phyloP scores from a whole-genome alignment of 2,329 filamentous ascomycete species.

The Fusarium camptoceras region DNA sequence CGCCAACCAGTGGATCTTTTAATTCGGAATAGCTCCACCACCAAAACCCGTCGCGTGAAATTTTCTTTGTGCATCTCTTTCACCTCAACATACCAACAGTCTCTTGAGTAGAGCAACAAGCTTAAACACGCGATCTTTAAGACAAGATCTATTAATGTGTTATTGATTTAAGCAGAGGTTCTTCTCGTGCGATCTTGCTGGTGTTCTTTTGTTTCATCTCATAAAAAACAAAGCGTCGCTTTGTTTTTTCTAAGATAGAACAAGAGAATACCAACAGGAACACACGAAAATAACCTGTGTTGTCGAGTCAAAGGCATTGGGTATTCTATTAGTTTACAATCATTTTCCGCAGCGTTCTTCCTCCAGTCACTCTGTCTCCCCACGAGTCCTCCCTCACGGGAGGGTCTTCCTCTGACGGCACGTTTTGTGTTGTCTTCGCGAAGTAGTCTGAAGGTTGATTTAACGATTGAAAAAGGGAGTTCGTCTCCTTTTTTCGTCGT shows the following conservation, averaged over 20 bases:
- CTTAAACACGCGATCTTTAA: not conserved
- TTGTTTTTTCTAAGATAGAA: not conserved
- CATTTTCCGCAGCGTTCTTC: slow-evolving; percentile 44
- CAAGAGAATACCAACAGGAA: too few species aligned
- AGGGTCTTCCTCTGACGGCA: slow-evolving; percentile 51
- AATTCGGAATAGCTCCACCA: slow-evolving; percentile 5
- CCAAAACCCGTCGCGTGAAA: slow-evolving; percentile 27
- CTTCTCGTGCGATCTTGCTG: too few species aligned
- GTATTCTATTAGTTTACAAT: not conserved
- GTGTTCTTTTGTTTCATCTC: rapidly evolving
- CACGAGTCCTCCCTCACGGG: slow-evolving; percentile 51
- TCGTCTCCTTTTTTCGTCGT: slow-evolving; percentile 16
- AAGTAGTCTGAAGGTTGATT: slow-evolving; percentile 52
- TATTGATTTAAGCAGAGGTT: not conserved
- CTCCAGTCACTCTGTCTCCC: slow-evolving; percentile 48
- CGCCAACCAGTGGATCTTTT: slow-evolving; percentile 25
- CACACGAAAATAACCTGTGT: too few species aligned
- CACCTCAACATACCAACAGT: not conserved
- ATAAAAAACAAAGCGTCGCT: not conserved
- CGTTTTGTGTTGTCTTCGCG: slow-evolving; percentile 53
- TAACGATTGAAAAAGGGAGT: slow-evolving; percentile 1
- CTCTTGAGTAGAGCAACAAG: not conserved
- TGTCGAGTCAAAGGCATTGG: not conserved
- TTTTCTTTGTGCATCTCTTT: slow-evolving; percentile 16
- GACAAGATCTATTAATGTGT: not conserved